Evolutionary conservation across 2,329 filamentous ascomycete species (phyloP), one percentile per base, ranked within the genome.

Genomic region (Talaromyces marneffei): DNA sequence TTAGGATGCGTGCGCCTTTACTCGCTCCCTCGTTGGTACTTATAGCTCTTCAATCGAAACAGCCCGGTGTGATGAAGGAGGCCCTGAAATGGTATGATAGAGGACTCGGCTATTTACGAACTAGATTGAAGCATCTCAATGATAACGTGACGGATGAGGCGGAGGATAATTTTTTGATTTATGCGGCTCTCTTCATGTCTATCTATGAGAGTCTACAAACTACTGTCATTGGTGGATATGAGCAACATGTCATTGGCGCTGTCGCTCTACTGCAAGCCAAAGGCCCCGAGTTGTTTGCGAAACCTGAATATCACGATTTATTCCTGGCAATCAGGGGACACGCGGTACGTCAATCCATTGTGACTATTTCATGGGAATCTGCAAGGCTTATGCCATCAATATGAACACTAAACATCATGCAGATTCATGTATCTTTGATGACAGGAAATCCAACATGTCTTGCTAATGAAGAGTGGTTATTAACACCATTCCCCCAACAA

Each of bases 371-470:
- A 50, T 10, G 3, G 8, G 6, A 1, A 46, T n/a, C n/a, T n/a
- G n/a, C n/a, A 46, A 27, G 4, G 23, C n/a, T 2, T n/a, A 29
- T 25, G 25, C 23, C n/a, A n/a, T 14, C 37, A 7, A 31, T 14
- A 25, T 23, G 52, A 29, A 33, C 35, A 42, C 7, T 33, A 29
- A 31, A 39, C 4, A 52, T 20, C 39, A 25, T 42, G 5, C 18
- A 61, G 59, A 48, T 61, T 29, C 44, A 55, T n/a, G 59, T 61
- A 16, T 61, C 59, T 46, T 18, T 61, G 25, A 52, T 57, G 35
- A 61, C 53, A 6, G 53, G 53, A 18, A 44, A 27, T 31, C 18
- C 59, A 8, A 61, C 59, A 14, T 61, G 42, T 39, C 53, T 61
- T 31, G 40, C 33, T 27, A 27, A 57, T 25, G 59, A 61, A 39